Conservation (phyloP, 2,329 filamentous ascomycete species). For the Botrytis paeoniae region DNA sequence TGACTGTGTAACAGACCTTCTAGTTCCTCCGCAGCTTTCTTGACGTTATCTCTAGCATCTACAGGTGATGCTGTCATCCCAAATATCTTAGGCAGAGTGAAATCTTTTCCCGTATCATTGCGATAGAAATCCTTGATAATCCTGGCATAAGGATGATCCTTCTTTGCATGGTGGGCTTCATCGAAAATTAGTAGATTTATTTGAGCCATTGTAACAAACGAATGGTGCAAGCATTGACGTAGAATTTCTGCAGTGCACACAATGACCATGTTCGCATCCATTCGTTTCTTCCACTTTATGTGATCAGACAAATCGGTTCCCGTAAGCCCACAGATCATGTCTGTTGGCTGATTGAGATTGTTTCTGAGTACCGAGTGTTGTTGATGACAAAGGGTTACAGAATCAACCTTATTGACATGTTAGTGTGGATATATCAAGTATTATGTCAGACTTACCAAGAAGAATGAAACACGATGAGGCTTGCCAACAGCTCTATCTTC, state of each 20-base stretch:
- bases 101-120: constrained; percentile 41
- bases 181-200: constrained; percentile 94
- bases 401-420: constrained; percentile 54
- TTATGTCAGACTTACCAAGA: constrained; percentile 55
- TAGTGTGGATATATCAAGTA: not conserved
- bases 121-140: constrained; percentile 89
- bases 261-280: constrained; percentile 71
- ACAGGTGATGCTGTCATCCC: constrained; percentile 98
- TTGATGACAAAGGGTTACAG: constrained; percentile 85
- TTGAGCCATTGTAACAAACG: constrained; percentile 74
- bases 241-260: constrained; percentile 92
- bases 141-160: constrained; percentile 82
- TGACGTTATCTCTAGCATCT: constrained; percentile 74
- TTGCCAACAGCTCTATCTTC: constrained; percentile 61
- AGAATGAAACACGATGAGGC: constrained; percentile 70
- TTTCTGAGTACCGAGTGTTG: constrained; percentile 77
- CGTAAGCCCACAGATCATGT: constrained; percentile 71
- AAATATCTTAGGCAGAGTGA: constrained; percentile 70
- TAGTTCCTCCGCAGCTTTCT: constrained; percentile 66
- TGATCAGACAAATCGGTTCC: constrained; percentile 58
- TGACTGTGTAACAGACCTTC: constrained; percentile 75
- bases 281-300: constrained; percentile 56
- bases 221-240: constrained; percentile 71
- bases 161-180: constrained; percentile 94
- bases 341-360: constrained; percentile 75